phyloP scores from a whole-genome alignment of 805 yeast species.

The Ogataea methanolica region DNA sequence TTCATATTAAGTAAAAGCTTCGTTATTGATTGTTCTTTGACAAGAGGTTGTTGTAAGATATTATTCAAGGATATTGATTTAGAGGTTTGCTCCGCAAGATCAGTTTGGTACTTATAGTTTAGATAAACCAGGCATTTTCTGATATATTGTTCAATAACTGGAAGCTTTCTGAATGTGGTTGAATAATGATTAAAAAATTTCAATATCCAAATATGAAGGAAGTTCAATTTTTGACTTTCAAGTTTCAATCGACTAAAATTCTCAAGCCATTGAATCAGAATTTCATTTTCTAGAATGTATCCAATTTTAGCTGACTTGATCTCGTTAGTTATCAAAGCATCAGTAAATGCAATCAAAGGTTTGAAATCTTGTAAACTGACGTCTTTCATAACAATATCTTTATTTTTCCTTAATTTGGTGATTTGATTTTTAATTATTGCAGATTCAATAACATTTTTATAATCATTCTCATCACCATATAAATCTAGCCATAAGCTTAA shows the following conservation, averaged over 20 bases:
- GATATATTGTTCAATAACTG: conserved; percentile 6
- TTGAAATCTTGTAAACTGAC: neutral
- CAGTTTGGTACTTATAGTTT: conserved; percentile 12
- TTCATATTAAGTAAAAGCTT: neutral
- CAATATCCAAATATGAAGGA: conserved; percentile 6
- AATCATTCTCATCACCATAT: conserved; percentile 20
- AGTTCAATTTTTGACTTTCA: conserved; percentile 2
- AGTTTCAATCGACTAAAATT: conserved; percentile 1
- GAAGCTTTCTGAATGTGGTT: neutral
- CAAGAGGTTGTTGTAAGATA: no score
- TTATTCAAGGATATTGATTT: no score
- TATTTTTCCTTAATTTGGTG: conserved; percentile 16
- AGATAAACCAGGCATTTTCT: conserved; percentile 9
- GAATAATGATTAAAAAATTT: conserved; percentile 1
- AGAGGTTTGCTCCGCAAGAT: neutral
- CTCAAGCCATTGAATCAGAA: conserved; percentile 13
- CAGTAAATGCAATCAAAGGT: conserved; percentile 3
- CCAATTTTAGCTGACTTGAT: conserved; percentile 8
- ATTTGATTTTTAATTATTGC: conserved; percentile 58
- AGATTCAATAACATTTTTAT: conserved; percentile 14
- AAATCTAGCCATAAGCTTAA: conserved; percentile 32
- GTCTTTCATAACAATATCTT: neutral
- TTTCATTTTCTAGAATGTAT: conserved; percentile 17
- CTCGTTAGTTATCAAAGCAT: conserved; percentile 4
- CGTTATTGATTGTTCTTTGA: no score